Evolutionary conservation across 495 filamentous ascomycete genomes (phyloP).

Genomic region (Saxophila tyrrhenica): DNA sequence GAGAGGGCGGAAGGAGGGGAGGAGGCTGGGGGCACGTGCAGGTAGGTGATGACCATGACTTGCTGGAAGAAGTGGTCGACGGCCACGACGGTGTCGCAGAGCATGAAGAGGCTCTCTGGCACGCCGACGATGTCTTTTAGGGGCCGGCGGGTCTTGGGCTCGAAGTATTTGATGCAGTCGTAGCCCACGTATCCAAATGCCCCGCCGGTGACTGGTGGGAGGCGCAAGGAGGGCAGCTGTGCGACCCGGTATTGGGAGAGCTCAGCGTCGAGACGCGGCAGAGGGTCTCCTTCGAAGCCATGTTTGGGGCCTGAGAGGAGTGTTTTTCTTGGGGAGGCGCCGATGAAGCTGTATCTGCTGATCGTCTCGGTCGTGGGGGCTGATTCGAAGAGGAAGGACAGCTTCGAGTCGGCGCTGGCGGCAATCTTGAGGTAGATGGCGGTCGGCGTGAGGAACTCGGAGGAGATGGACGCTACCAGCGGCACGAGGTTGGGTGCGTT

Average conservation of each 20-base stretch:
- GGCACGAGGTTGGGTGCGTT: constrained; percentile 74
- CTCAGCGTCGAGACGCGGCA: constrained; percentile 68
- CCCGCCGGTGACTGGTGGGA: constrained; percentile 80
- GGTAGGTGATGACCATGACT: constrained; percentile 85
- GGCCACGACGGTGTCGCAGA: constrained; percentile 89
- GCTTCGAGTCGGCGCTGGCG: constrained; percentile 47
- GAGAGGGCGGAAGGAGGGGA: constrained; percentile 25
- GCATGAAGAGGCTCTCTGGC: constrained; percentile 93
- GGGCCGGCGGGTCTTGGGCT: constrained; percentile 76
- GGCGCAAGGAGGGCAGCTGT: constrained; percentile 61
- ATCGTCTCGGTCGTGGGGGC: constrained; percentile 83
- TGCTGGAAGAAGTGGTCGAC: constrained; percentile 91
- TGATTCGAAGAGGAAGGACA: constrained; percentile 87
- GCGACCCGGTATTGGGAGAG: constrained; percentile 65
- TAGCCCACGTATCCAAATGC: constrained; percentile 95
- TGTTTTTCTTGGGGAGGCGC: constrained; percentile 74
- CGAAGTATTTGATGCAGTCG: constrained; percentile 94
- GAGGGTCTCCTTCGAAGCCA: constrained; percentile 69
- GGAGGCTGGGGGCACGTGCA: constrained; percentile 46
- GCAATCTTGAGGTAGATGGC: constrained; percentile 83
- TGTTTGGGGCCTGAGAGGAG: constrained; percentile 80
- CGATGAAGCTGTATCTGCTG: constrained; percentile 89
- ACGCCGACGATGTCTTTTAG: constrained; percentile 80
- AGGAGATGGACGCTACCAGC: constrained; percentile 71
- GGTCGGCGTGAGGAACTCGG: constrained; percentile 84